Conservation (phyloP, 805 yeast species). For the Candida stauntonica region DNA sequence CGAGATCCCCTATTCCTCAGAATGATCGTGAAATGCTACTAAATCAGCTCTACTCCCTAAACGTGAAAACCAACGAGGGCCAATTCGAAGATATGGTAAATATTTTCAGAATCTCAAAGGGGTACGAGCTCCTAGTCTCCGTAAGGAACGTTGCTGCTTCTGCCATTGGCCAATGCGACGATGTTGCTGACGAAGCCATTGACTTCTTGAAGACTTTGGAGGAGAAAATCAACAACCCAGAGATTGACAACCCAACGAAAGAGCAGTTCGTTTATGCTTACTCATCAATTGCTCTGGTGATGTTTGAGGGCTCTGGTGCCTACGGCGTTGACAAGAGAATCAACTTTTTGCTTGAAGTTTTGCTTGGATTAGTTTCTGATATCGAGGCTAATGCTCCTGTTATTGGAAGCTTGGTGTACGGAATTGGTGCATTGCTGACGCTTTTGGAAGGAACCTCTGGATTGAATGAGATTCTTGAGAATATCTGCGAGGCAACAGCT, state of each 20-base stretch:
- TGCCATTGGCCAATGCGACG: slow-evolving; percentile 23
- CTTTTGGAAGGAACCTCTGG: slow-evolving; percentile 12
- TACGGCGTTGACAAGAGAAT: slow-evolving; percentile 24
- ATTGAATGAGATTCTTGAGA: slow-evolving; percentile 21
- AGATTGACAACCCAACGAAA: slow-evolving; percentile 12
- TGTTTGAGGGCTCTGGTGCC: slow-evolving; percentile 26
- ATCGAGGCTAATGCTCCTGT: slow-evolving; percentile 10
- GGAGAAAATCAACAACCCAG: slow-evolving; percentile 17
- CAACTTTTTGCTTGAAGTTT: slow-evolving; percentile 16
- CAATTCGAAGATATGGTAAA: slow-evolving; percentile 17
- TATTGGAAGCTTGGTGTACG: slow-evolving; percentile 22
- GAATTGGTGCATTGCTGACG: slow-evolving; percentile 24
- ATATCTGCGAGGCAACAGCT: slow-evolving; percentile 18
- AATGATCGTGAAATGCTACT: slow-evolving; percentile 24
- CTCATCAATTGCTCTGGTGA: slow-evolving; percentile 18
- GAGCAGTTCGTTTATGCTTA: slow-evolving; percentile 24
- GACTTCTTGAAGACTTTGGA: slow-evolving; percentile 18
- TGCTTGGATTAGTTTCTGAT: slow-evolving; percentile 14
- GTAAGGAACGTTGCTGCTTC: slow-evolving; percentile 22
- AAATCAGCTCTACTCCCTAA: slow-evolving; percentile 24
- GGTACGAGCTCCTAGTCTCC: slow-evolving; percentile 17
- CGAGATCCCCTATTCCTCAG: slow-evolving; percentile 20
- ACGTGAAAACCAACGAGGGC: slow-evolving; percentile 16
- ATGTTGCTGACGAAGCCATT: slow-evolving; percentile 18
- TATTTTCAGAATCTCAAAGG: slow-evolving; percentile 18